These are phyloP conservation scores for Colletotrichum sp. DNA, from an alignment of 2,329 filamentous ascomycete species.

Conservation along the genomic window DNA sequence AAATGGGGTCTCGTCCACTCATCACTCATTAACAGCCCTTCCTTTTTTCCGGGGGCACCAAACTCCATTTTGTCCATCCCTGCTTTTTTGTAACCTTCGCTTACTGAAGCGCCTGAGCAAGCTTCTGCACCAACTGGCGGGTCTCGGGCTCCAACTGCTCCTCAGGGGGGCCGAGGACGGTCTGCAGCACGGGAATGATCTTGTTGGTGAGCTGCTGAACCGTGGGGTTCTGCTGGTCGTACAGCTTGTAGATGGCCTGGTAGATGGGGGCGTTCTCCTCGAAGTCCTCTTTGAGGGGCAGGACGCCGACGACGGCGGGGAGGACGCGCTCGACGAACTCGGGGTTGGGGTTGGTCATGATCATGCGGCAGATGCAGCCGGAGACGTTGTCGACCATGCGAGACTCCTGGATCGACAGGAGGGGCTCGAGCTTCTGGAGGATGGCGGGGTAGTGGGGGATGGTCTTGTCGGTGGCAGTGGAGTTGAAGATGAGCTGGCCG, in stretches of 20 bases:
- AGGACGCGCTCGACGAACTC: constrained; percentile 84
- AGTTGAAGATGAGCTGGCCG: constrained; percentile 84
- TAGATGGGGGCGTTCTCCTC: constrained; percentile 97
- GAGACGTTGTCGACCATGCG: constrained; percentile 92
- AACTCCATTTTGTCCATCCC: not conserved
- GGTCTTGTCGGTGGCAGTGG: constrained; percentile 70
- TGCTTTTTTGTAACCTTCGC: not conserved
- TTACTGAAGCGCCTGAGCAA: constrained; percentile 53
- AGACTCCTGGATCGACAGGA: constrained; percentile 78
- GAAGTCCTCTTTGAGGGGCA: constrained; percentile 91
- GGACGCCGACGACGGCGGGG: constrained; percentile 76
- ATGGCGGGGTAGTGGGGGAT: constrained; percentile 81
- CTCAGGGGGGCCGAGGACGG: constrained; percentile 73
- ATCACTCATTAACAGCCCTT: constrained; percentile 20
- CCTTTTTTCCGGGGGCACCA: not conserved
- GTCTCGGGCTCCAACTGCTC: constrained; percentile 79
- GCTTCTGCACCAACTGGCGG: constrained; percentile 67
- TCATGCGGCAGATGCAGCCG: constrained; percentile 91
- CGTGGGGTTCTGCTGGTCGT: constrained; percentile 71
- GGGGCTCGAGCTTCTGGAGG: constrained; percentile 83
- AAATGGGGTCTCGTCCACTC: constrained; percentile 21
- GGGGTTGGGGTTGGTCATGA: constrained; percentile 83
- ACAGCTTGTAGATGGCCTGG: constrained; percentile 87
- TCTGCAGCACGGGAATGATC: constrained; percentile 73
- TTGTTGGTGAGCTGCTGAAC: constrained; percentile 73